Base-by-base conservation (phyloP, 345 rosid species). In the Microthlaspi erraticum region DNA sequence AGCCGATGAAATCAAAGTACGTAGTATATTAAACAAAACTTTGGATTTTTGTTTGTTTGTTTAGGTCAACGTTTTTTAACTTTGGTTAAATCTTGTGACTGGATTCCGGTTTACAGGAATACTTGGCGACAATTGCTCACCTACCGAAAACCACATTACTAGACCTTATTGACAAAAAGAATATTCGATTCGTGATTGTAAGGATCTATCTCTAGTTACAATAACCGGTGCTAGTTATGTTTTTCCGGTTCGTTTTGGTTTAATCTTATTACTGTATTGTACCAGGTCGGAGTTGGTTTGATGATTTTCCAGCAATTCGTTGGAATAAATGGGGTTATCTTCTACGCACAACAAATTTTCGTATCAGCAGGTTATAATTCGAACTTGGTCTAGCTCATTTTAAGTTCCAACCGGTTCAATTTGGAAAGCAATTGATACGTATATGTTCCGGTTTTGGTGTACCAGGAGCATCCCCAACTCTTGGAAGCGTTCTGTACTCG, bases 251-350 rank as follows among this genome's bases (percentile, higher is more conserved):
- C 10, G 4, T 3, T 55, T 76, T 29, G 66, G 70, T 55, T 61
- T 54, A 46, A 6, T 10, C 33, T 45, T 10, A 41, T 49, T 4
- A 23, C 43, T 45, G 17, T 20, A 43, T 57, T 10, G 18, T 12
- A 60, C 16, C 65, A 85, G 86, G 76, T 85, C 3, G 86, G 83
- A 54, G 82, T 81, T 49, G 89, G 85, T 61, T 52, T 85, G 14
- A 83, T 85, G 89, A 54, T 72, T 64, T 78, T 81, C 64, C 85
- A 79, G 32, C 86, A 85, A 62, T 78, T 62, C 65, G 68, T 73
- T 14, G 89, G 89, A 61, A 77, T 79, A 54, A 83, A 73, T 49
- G 85, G 84, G 4, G 77, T 79, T 45, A 68, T 76, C 51, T 85
- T 75, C 68, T 85, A 85, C 36, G 82, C 82, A 23, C 71, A 72